Conservation (phyloP, 306 rosid species). For the Leucaena leucocephala region DNA sequence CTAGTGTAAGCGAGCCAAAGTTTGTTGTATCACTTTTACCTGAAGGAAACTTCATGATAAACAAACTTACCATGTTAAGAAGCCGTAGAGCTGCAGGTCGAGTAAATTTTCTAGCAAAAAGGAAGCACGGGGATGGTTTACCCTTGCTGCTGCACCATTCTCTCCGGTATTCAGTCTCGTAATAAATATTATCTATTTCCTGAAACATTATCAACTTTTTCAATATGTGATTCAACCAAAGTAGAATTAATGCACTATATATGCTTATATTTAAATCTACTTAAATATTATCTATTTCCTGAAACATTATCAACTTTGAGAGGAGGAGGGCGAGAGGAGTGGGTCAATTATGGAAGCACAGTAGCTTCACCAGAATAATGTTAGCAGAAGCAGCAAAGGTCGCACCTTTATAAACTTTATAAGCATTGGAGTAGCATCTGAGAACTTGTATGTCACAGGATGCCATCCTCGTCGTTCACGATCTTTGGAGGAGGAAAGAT, state of each 20-base stretch:
- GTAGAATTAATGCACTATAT: slow-evolving; percentile 1
- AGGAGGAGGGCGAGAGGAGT: not conserved
- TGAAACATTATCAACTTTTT: slow-evolving; percentile 41
- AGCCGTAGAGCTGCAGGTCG: slow-evolving; percentile 94
- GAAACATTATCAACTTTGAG: not conserved
- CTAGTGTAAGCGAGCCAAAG: not conserved
- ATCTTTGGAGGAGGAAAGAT: slow-evolving; percentile 71
- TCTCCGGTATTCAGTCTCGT: slow-evolving; percentile 91
- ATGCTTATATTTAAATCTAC: slow-evolving; percentile 9
- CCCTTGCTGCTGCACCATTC: slow-evolving; percentile 97
- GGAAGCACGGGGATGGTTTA: slow-evolving; percentile 87
- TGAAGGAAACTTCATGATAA: slow-evolving; percentile 12
- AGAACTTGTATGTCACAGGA: slow-evolving; percentile 88
- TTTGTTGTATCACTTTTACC: not conserved
- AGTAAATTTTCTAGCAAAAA: slow-evolving; percentile 92
- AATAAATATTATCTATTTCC: slow-evolving; percentile 88
- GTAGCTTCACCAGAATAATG: slow-evolving; percentile 19
- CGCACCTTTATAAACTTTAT: slow-evolving; percentile 79
- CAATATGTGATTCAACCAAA: slow-evolving; percentile 22
- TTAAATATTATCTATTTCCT: too few species aligned
- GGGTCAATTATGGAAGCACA: slow-evolving; percentile 23
- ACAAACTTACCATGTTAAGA: slow-evolving; percentile 70
- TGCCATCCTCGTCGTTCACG: slow-evolving; percentile 95
- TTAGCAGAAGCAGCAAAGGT: slow-evolving; percentile 26
- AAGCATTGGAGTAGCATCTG: slow-evolving; percentile 89